These are phyloP conservation scores for Sideroxylon spinosum DNA, from an alignment of 179 eudicot species.

Conservation along the genomic window DNA sequence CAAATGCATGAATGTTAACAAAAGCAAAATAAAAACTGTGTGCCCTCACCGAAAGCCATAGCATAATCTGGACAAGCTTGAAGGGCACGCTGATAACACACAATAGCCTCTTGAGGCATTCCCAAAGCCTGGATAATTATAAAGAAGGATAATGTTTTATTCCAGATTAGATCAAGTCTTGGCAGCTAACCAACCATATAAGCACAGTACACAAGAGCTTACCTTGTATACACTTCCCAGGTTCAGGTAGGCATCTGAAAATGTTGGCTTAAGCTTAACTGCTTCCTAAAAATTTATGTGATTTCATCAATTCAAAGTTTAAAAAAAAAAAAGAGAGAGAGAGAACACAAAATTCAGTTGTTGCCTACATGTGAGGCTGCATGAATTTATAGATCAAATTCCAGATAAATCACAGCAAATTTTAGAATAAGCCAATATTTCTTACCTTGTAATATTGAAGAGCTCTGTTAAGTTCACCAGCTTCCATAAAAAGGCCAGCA, in stretches of 20 bases:
- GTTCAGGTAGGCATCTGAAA: conserved; percentile 78
- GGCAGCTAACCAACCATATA: conserved; percentile 26
- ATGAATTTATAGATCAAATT: conserved; percentile 7
- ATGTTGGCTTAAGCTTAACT: conserved; percentile 74
- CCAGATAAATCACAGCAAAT: neutral
- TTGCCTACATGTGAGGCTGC: neutral
- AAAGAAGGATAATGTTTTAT: conserved; percentile 21
- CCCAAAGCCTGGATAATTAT: conserved; percentile 72
- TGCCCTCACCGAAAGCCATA: conserved; percentile 73
- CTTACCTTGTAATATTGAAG: conserved; percentile 87
- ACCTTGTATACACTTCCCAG: conserved; percentile 96
- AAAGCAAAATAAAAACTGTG: neutral
- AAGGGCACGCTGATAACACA: conserved; percentile 78
- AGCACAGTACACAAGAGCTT: conserved; percentile 25
- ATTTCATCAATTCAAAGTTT: neutral
- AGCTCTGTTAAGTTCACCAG: conserved; percentile 82
- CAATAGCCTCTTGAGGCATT: conserved; percentile 86
- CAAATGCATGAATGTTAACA: neutral
- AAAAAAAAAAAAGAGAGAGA: neutral
- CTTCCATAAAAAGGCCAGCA: conserved; percentile 95
- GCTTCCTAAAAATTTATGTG: conserved; percentile 59
- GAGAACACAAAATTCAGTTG: conserved; percentile 5
- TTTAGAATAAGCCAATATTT: neutral
- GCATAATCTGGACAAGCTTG: conserved; percentile 85
- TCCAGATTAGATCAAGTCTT: conserved; percentile 20